Percentiles rank a stretch among this genome's conserved stretches.
phyloP scores from a whole-genome alignment of 1,284 basidiomycete species.

The Rhizoctonia solani region DNA sequence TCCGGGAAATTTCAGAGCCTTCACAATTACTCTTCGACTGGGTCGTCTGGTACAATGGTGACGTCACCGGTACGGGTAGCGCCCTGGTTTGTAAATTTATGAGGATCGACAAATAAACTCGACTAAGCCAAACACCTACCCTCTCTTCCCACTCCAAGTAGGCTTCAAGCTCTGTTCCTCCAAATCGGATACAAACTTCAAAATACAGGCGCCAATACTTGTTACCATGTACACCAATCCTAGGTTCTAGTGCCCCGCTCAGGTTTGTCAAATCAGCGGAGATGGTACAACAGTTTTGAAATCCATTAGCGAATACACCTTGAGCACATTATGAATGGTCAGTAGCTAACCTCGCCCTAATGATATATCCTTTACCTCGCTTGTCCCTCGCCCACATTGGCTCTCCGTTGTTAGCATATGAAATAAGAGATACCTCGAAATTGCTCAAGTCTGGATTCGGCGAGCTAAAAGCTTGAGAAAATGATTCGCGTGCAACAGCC shows the following conservation, averaged over 20 bases:
- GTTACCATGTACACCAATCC: not conserved
- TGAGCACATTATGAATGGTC: slow-evolving; percentile 13
- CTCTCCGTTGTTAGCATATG: slow-evolving; percentile 1
- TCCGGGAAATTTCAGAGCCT: too few relatives aligned
- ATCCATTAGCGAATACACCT: too few relatives aligned
- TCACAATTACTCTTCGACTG: not conserved
- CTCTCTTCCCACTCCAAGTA: slow-evolving; percentile 34
- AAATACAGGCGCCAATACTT: slow-evolving; percentile 28
- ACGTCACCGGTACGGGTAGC: not conserved
- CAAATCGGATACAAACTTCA: slow-evolving; percentile 31
- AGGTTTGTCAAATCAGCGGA: slow-evolving; percentile 16
- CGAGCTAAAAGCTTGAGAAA: not conserved
- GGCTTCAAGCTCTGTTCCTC: slow-evolving; percentile 34
- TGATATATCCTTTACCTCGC: not conserved
- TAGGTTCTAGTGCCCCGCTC: slow-evolving; percentile 9
- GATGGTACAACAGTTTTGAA: slow-evolving; percentile 26
- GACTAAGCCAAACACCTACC: not conserved
- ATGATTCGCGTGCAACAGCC: not conserved
- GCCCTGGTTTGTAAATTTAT: not conserved
- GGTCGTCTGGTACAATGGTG: not conserved
- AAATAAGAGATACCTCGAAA: not conserved
- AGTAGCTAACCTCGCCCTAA: not conserved
- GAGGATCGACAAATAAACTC: not conserved
- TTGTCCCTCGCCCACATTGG: slow-evolving; percentile 5
- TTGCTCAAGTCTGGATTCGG: not conserved